Conservation (phyloP, 768 basidiomycete genomes). For the Trametes sanguinea region DNA sequence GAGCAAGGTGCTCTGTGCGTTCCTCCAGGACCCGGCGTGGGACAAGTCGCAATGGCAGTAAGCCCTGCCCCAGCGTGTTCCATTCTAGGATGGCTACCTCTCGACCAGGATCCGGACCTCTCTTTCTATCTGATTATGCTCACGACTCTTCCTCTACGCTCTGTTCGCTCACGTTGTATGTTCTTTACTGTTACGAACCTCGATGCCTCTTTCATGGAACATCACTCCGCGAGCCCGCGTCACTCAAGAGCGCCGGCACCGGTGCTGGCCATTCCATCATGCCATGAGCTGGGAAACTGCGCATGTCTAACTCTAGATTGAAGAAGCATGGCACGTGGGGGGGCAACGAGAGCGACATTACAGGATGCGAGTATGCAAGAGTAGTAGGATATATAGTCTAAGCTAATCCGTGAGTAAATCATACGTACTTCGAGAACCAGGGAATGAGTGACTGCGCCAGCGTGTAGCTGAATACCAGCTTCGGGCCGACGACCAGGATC, state of each 20-base stretch:
- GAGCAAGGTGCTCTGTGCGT: constrained; percentile 94
- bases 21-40: constrained; percentile 94
- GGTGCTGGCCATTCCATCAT: neutral
- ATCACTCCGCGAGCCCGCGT: no score
- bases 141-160: constrained; percentile 27
- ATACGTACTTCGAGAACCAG: constrained; percentile 84
- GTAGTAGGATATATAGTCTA: neutral
- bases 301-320: constrained; percentile 13
- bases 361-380: neutral
- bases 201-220: neutral
- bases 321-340: constrained; percentile 6
- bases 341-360: neutral
- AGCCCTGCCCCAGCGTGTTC: constrained; percentile 19
- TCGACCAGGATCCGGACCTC: neutral
- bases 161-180: constrained; percentile 14
- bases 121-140: constrained; percentile 38
- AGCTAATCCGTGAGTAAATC: constrained; percentile 6
- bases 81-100: neutral
- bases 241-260: no score
- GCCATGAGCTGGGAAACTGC: neutral
- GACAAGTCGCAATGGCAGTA: constrained; percentile 78
- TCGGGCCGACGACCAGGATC: constrained; percentile 96
- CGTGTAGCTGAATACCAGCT: constrained; percentile 98
- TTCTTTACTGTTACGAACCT: constrained; percentile 9
- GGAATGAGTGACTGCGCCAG: constrained; percentile 96